Evolutionary conservation across 2,329 filamentous ascomycete genomes (phyloP).

Genomic region (Penicillium freii): DNA sequence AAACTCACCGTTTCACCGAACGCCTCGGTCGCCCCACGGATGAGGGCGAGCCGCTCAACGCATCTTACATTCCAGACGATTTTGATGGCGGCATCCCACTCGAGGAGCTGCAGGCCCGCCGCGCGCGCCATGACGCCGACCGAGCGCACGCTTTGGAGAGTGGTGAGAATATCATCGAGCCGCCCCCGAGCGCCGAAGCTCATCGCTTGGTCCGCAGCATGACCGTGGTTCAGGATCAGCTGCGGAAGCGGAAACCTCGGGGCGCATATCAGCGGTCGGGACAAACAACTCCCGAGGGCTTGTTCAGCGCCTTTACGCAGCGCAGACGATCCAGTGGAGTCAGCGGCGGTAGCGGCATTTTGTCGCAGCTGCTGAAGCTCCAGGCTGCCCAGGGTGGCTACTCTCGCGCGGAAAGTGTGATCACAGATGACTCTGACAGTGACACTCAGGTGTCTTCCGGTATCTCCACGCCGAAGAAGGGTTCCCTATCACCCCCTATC

Average conservation of each 20-base stretch:
- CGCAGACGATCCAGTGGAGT: constrained; percentile 28
- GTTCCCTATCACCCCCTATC: constrained; percentile 22
- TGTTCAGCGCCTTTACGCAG: constrained; percentile 23
- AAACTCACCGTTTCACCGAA: constrained; percentile 29
- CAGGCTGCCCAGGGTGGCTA: constrained; percentile 54
- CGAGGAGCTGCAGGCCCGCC: constrained; percentile 23
- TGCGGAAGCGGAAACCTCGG: constrained; percentile 30
- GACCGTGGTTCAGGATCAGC: constrained; percentile 28
- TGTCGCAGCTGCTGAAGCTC: constrained; percentile 69
- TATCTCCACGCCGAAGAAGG: constrained; percentile 28
- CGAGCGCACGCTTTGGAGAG: constrained; percentile 16
- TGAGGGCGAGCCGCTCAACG: constrained; percentile 32
- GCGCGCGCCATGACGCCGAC: constrained; percentile 20
- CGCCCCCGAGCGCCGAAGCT: constrained; percentile 34
- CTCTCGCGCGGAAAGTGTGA: constrained; percentile 29
- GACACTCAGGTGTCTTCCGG: constrained; percentile 31
- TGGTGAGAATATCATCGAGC: constrained; percentile 20
- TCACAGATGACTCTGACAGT: constrained; percentile 34
- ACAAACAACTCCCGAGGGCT: constrained; percentile 31
- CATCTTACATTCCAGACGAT: constrained; percentile 32
- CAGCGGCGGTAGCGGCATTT: constrained; percentile 54
- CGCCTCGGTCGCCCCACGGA: constrained; percentile 33
- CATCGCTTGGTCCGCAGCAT: constrained; percentile 41
- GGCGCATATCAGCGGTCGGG: constrained; percentile 36
- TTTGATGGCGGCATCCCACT: constrained; percentile 26